These are phyloP conservation scores for Globisporangium megalacanthum DNA, from an alignment of 352 stramenopile species.

Conservation along the genomic window DNA sequence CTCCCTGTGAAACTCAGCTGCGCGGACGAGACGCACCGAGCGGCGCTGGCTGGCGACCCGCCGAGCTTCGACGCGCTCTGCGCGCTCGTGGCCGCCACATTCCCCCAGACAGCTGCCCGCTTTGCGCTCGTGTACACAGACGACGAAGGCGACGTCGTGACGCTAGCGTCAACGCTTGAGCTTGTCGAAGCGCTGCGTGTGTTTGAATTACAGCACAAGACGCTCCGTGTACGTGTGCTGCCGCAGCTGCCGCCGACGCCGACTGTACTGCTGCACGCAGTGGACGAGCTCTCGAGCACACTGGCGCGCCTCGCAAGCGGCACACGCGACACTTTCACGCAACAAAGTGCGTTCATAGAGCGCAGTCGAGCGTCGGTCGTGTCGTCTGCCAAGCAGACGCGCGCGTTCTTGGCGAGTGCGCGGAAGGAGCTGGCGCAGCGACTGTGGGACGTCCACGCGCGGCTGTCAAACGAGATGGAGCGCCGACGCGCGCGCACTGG, in stretches of 20 bases:
- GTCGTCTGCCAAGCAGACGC: constrained; percentile 40
- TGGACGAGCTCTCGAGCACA: constrained; percentile 41
- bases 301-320: constrained; percentile 28
- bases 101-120: constrained; percentile 20
- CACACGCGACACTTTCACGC: constrained; percentile 21
- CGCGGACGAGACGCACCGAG: constrained; percentile 39
- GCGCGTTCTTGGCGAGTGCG: constrained; percentile 34
- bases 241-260: constrained; percentile 32
- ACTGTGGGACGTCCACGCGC: constrained; percentile 34
- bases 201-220: constrained; percentile 25
- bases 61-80: constrained; percentile 42
- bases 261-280: constrained; percentile 25
- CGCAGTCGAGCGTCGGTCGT: constrained; percentile 50
- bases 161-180: constrained; percentile 42
- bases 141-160: constrained; percentile 65
- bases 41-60: constrained; percentile 23
- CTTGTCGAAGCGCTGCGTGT: constrained; percentile 53
- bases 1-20: constrained; percentile 55
- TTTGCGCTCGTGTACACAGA: constrained; percentile 68
- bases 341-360: constrained; percentile 30
- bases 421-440: constrained; percentile 39
- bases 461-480: constrained; percentile 40
- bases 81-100: constrained; percentile 31
- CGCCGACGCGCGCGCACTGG: constrained; percentile 30
- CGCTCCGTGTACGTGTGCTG: constrained; percentile 59